These are phyloP conservation scores for Novymonas esmeraldas DNA, from an alignment of 208 protist genomes.

Conservation along the genomic window DNA sequence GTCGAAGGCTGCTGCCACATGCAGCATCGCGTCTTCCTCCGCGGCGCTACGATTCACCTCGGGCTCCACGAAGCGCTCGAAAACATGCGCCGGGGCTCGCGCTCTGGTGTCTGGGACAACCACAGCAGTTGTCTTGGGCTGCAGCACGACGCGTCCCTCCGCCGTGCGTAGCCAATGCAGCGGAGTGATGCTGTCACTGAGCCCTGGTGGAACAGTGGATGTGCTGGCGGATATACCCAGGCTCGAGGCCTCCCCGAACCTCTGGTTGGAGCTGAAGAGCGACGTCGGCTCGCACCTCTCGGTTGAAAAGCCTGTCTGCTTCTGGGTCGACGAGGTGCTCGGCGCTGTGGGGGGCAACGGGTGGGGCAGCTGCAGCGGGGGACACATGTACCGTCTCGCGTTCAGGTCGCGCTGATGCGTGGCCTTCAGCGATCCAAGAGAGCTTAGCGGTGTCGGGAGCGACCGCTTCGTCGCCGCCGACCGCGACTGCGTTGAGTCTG, in stretches of 20 bases:
- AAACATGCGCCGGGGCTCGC: neutral
- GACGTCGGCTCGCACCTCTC: slow-evolving; percentile 18
- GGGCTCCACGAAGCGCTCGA: slow-evolving; percentile 17
- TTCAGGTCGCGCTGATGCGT: neutral
- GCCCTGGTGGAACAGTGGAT: neutral
- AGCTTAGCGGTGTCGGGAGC: neutral
- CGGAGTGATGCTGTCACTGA: slow-evolving; percentile 7
- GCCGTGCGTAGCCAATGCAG: slow-evolving; percentile 5
- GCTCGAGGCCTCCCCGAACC: slow-evolving; percentile 14
- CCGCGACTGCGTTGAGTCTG: neutral
- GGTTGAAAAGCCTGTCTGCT: neutral
- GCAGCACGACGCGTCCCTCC: neutral
- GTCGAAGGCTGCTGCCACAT: slow-evolving; percentile 2
- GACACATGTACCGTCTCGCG: neutral
- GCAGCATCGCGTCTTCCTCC: slow-evolving; percentile 15
- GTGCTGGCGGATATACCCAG: slow-evolving; percentile 21
- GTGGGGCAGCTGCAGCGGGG: neutral
- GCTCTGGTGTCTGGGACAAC: neutral
- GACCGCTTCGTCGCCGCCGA: neutral
- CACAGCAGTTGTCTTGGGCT: no score
- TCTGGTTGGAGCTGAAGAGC: slow-evolving; percentile 16
- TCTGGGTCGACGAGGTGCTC: neutral
- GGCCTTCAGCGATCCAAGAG: neutral
- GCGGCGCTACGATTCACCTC: neutral
- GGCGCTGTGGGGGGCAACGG: neutral